Evolutionary conservation across 345 rosid species (phyloP).

Genomic region (Eucalyptus marginata): DNA sequence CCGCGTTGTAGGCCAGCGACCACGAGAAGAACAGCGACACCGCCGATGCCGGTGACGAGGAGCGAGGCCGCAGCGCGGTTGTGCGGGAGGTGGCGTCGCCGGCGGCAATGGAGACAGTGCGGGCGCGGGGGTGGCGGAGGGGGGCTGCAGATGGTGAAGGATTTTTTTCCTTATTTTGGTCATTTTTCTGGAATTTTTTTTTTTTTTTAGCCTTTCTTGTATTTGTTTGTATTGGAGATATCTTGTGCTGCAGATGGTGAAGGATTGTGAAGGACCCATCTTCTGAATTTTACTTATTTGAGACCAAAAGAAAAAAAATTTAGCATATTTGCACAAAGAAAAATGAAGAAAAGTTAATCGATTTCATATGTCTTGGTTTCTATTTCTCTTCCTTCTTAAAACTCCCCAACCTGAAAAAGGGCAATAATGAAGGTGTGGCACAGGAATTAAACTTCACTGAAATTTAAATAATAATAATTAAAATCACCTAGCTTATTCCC

Average conservation of each 20-base stretch:
- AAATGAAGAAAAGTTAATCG: not conserved
- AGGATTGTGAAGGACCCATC: not conserved
- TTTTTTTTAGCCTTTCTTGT: too few relatives aligned
- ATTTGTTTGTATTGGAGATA: not conserved
- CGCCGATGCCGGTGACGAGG: not conserved
- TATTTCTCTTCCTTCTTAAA: too few relatives aligned
- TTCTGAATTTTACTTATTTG: not conserved
- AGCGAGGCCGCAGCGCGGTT: not conserved
- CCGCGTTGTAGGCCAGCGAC: constrained; percentile 4
- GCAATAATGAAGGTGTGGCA: too few relatives aligned
- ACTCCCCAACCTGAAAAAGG: too few relatives aligned
- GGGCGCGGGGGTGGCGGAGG: too few relatives aligned
- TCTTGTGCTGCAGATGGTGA: not conserved
- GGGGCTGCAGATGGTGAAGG: too few relatives aligned
- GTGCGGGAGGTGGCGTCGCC: not conserved
- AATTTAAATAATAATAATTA: too few relatives aligned
- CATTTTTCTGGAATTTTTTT: too few relatives aligned
- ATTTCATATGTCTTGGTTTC: not conserved
- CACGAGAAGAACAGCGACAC: constrained; percentile 10
- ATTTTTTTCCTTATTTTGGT: not conserved
- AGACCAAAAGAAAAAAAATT: not conserved
- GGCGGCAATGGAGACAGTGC: fast-evolving
- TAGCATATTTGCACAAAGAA: not conserved
- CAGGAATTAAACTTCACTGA: not conserved
- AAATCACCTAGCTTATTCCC: not conserved